These are phyloP conservation scores for Aquilaria yunnanensis DNA, from an alignment of 345 rosid species.

Conservation along the genomic window DNA sequence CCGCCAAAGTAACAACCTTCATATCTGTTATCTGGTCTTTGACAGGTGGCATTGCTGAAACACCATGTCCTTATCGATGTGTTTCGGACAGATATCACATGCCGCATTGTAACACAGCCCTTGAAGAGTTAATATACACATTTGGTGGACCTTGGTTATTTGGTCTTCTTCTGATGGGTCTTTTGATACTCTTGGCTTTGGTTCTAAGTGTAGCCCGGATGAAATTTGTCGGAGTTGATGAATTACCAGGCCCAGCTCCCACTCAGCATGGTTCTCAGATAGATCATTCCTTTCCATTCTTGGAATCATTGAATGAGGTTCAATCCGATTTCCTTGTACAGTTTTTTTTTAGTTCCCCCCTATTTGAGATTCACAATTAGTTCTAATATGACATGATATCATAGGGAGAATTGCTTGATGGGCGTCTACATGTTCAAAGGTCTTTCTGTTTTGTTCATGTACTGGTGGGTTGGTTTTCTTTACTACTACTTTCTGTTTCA, in stretches of 20 bases:
- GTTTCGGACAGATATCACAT: conserved; percentile 90
- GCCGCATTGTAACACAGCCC: conserved; percentile 96
- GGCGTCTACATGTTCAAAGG: too few species aligned
- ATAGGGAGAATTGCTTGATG: too few species aligned
- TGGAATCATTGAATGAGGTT: conserved; percentile 98
- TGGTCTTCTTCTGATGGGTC: conserved; percentile 79
- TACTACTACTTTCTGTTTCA: conserved; percentile 22
- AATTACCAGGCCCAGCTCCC: conserved; percentile 84
- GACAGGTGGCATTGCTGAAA: conserved; percentile 84
- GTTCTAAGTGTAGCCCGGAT: conserved; percentile 98
- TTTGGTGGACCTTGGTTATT: conserved; percentile 99
- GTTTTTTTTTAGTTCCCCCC: neutral
- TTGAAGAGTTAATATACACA: conserved; percentile 93
- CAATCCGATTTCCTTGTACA: conserved; percentile 15
- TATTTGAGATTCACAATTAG: too few species aligned
- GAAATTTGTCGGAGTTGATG: conserved; percentile 97
- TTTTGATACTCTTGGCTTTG: conserved; percentile 83
- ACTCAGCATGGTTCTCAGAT: conserved; percentile 90
- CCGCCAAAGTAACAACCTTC: neutral
- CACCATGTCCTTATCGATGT: conserved; percentile 91
- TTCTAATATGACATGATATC: too few species aligned
- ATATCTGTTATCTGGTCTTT: conserved; percentile 4
- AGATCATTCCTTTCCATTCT: conserved; percentile 94
- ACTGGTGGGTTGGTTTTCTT: neutral
- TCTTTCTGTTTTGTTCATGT: too few species aligned